Percentiles rank a stretch among this genome's conserved stretches.
Evolutionary conservation across 179 eudicot genomes (phyloP).

Genomic region (Beta corolliflora): DNA sequence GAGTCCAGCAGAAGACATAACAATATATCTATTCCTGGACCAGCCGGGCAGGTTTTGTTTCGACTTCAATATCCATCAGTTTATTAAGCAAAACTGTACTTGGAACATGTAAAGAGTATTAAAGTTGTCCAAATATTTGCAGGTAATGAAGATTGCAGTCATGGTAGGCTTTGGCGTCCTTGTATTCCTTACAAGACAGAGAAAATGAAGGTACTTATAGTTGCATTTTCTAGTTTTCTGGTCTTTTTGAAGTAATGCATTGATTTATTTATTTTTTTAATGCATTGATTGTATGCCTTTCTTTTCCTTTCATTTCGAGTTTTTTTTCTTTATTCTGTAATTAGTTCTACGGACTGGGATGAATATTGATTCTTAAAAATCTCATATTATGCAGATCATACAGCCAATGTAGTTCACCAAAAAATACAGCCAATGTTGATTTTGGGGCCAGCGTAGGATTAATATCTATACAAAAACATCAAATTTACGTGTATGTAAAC

Average conservation of each 20-base stretch:
- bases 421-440: neutral
- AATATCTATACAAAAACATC: neutral
- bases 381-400: slow-evolving; percentile 14
- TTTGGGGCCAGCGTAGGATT: neutral
- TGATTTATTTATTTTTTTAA: too few relatives aligned
- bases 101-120: neutral
- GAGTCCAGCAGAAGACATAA: slow-evolving; percentile 35
- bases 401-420: neutral
- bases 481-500: slow-evolving; percentile 13
- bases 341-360: neutral
- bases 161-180: slow-evolving; percentile 52
- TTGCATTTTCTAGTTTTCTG: neutral
- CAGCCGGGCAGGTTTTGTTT: slow-evolving; percentile 50
- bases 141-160: slow-evolving; percentile 46
- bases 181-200: slow-evolving; percentile 41
- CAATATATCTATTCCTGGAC: slow-evolving; percentile 36
- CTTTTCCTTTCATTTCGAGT: too few relatives aligned
- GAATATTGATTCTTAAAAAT: neutral
- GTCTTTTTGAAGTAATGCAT: too few relatives aligned
- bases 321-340: neutral
- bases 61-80: neutral
- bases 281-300: too few relatives aligned
- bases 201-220: slow-evolving; percentile 29
- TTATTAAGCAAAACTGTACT: slow-evolving; percentile 9
- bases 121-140: slow-evolving; percentile 1